phyloP scores from a whole-genome alignment of 1,284 basidiomycete genomes.

The Ceraceosorus guamensis region DNA sequence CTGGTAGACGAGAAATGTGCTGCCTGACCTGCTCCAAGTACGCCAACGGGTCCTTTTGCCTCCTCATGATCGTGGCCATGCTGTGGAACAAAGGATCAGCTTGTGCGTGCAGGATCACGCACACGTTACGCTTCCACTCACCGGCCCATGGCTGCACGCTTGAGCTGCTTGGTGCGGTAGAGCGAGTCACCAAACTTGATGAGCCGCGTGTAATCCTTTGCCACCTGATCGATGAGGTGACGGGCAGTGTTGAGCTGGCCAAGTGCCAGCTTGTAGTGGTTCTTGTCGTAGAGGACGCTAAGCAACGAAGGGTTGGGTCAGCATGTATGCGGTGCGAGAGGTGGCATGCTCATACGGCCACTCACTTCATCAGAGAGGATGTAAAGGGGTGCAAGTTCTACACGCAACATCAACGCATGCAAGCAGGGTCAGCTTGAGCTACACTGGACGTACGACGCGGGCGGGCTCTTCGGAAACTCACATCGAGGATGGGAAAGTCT shows the following conservation, averaged over 20 bases:
- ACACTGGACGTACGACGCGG: not conserved
- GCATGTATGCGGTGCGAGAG: not conserved
- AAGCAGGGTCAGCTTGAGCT: conserved; percentile 10
- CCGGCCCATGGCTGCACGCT: conserved; percentile 46
- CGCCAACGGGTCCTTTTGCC: conserved; percentile 47
- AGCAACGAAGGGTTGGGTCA: conserved; percentile 1
- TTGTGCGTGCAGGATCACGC: conserved; percentile 55
- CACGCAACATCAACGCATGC: too few relatives aligned
- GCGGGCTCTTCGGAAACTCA: conserved; percentile 47
- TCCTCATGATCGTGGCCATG: conserved; percentile 48
- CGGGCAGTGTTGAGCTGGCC: conserved; percentile 47
- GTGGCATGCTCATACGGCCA: too few relatives aligned
- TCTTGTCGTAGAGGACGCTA: conserved; percentile 47
- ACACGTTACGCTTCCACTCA: conserved; percentile 1
- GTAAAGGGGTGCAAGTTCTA: conserved; percentile 46
- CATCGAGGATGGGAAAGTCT: conserved; percentile 95
- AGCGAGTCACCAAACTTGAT: conserved; percentile 48
- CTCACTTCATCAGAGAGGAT: conserved; percentile 44
- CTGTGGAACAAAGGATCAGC: conserved; percentile 62
- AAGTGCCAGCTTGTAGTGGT: conserved; percentile 48
- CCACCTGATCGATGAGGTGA: conserved; percentile 47
- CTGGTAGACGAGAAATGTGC: conserved; percentile 48
- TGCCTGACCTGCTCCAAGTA: conserved; percentile 48
- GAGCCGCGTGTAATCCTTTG: conserved; percentile 47
- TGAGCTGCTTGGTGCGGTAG: conserved; percentile 48